Evolutionary conservation across 1,284 basidiomycete genomes (phyloP), one percentile per base, ranked within the genome.

Genomic region (Cystobasidiaceae sp.): DNA sequence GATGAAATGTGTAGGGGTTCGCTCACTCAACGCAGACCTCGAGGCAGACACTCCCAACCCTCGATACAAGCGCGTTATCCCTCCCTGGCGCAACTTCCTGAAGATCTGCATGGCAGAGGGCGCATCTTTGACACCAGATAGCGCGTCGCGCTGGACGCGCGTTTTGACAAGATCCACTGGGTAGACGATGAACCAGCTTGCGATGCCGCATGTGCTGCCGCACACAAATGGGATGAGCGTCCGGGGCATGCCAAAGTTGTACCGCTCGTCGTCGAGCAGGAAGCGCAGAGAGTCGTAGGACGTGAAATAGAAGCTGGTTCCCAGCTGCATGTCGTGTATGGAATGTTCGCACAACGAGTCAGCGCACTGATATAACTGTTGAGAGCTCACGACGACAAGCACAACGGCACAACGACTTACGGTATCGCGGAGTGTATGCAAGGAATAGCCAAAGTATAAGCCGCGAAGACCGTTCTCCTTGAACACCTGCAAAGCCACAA

Each of bases 261-360:
- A 82, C 52, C 85, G 82, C 62, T 80, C 79, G 69, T 87, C 83
- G 39, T 87, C 87, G 57, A 90, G 79, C 17, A 89, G 70, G 77
- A 88, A 84, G 44, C 89, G 86, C 80, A 90, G 83, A 17, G 85
- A 85, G 71, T 93, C 90, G 74, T 93, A 93, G 75, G 90, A 88
- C 44, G 89, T 81, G 76, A 93, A 93, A 75, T 93, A 93, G 27
- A 92, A 78, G 3, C 86, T 86, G 8, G 90, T 92, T 51, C 89
- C 90, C 62, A 83, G 77, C 60, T 63, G 55, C 27, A 9, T 7
- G 2, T 52, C 46, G 39, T n/a, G n/a, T n/a, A n/a, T n/a, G n/a
- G n/a, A 34, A 9, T 0, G 2, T 7, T 4, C 1, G n/a, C 19
- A 43, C 15, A 33, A 28, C 33, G 86, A 89, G 75, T n/a, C n/a